Evolutionary conservation across 176 grass and related monocot species (phyloP).

Genomic region (Triticum turgidum): DNA sequence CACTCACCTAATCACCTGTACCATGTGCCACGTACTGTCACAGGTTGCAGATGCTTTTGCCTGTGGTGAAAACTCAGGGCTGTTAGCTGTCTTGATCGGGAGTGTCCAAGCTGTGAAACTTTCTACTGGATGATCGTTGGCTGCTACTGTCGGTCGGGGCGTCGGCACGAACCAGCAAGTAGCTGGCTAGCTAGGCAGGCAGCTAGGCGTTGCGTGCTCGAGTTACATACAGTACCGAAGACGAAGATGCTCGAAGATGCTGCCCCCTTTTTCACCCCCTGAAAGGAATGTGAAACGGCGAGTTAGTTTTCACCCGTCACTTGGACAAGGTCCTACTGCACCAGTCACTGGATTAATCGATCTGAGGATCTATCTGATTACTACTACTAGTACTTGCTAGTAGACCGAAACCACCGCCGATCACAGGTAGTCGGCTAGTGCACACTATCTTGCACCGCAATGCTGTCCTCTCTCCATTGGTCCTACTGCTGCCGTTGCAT

Average conservation of each 20-base stretch:
- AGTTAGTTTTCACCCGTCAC: conserved; percentile 28
- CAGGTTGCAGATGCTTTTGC: not conserved
- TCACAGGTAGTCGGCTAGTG: not conserved
- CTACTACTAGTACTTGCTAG: too few relatives aligned
- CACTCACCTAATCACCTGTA: too few relatives aligned
- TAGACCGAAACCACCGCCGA: not conserved
- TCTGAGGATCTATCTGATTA: not conserved
- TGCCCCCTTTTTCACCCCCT: not conserved
- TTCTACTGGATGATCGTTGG: not conserved
- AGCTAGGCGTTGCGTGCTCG: conserved; percentile 33
- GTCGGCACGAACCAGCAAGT: conserved; percentile 7
- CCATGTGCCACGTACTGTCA: too few relatives aligned
- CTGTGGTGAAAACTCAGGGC: not conserved
- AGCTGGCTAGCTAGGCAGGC: not conserved
- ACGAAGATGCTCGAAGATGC: not conserved
- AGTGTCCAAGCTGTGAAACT: not conserved
- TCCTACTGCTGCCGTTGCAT: not conserved
- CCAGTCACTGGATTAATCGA: not conserved
- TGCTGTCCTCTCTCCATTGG: not conserved
- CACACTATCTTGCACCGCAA: conserved; percentile 21
- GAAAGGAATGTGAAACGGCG: conserved; percentile 27
- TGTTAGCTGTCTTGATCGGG: not conserved
- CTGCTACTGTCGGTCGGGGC: conserved; percentile 30
- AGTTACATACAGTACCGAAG: not conserved
- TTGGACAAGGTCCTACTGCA: conserved; percentile 14